Percentiles rank a stretch among this genome's conserved stretches.
These are phyloP conservation scores for Vinca minor DNA, from an alignment of 257 asterid genomes.

Conservation along the genomic window DNA sequence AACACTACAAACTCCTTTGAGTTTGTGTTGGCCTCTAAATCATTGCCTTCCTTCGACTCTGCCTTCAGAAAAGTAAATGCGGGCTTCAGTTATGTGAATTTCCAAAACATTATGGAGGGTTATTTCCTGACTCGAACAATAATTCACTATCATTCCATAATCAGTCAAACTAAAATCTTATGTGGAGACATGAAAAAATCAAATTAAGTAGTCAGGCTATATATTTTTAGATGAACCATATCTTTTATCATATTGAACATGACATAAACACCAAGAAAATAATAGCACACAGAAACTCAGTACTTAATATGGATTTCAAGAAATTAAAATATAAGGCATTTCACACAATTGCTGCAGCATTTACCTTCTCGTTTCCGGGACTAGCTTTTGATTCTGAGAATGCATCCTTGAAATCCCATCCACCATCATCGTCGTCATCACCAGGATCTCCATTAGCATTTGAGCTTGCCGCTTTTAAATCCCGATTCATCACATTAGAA, in stretches of 20 bases:
- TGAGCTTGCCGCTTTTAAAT: conserved; percentile 4
- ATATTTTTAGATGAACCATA: neutral
- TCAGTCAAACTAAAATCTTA: neutral
- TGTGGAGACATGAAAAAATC: neutral
- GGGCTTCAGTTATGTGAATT: conserved; percentile 24
- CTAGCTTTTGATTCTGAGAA: conserved; percentile 24
- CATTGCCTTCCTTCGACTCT: conserved; percentile 23
- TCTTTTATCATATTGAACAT: neutral
- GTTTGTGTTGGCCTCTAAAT: conserved; percentile 26
- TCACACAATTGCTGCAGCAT: neutral
- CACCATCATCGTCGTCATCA: conserved; percentile 38
- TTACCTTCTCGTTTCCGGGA: conserved; percentile 36
- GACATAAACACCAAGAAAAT: neutral
- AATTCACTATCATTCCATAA: neutral
- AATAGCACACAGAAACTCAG: too few relatives aligned
- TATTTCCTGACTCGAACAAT: neutral
- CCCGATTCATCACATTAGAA: conserved; percentile 12
- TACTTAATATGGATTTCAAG: conserved; percentile 12
- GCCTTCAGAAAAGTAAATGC: conserved; percentile 35
- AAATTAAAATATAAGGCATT: neutral
- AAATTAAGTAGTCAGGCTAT: neutral
- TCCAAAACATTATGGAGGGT: neutral
- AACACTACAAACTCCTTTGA: conserved; percentile 24
- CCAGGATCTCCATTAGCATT: conserved; percentile 12
- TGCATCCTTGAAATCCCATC: conserved; percentile 77